Conservation (phyloP, 805 yeast genomes). For the Tetrapisispora fleetii region DNA sequence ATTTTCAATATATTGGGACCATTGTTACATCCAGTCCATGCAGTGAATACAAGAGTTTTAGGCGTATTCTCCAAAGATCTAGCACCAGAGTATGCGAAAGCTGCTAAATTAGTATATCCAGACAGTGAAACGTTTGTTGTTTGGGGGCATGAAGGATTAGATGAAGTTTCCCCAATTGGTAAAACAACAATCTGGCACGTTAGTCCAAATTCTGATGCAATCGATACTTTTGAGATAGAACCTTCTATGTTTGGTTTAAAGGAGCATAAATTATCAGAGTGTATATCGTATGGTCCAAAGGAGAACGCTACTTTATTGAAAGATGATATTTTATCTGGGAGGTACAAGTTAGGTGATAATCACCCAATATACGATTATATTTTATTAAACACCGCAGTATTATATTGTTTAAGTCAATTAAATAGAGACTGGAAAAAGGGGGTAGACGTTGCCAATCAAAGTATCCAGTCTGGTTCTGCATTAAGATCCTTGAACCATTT, state of each 20-base stretch:
- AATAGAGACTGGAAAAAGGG: slow-evolving; percentile 70
- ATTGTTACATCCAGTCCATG: slow-evolving; percentile 78
- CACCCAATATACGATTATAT: slow-evolving; percentile 79
- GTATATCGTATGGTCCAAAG: slow-evolving; percentile 75
- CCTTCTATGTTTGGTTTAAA: slow-evolving; percentile 79
- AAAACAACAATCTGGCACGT: slow-evolving; percentile 72
- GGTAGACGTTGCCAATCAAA: slow-evolving; percentile 56
- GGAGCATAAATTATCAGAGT: slow-evolving; percentile 57
- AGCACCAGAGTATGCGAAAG: slow-evolving; percentile 78
- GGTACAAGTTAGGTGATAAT: slow-evolving; percentile 37
- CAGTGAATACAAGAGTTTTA: slow-evolving; percentile 62
- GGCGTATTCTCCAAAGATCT: slow-evolving; percentile 79
- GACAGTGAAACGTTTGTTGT: slow-evolving; percentile 65
- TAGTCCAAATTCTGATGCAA: slow-evolving; percentile 26
- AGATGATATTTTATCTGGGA: slow-evolving; percentile 34
- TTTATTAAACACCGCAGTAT: slow-evolving; percentile 78
- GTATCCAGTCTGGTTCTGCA: slow-evolving; percentile 65
- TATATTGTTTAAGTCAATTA: slow-evolving; percentile 67
- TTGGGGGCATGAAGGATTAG: slow-evolving; percentile 86
- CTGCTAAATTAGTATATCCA: slow-evolving; percentile 50
- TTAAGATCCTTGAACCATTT: slow-evolving; percentile 47
- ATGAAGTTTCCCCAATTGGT: slow-evolving; percentile 90
- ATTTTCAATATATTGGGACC: slow-evolving; percentile 95
- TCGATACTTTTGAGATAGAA: slow-evolving; percentile 36
- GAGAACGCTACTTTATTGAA: slow-evolving; percentile 60